phyloP scores from a whole-genome alignment of 1,139 yeast genomes.

The Meyerozyma carpophila region DNA sequence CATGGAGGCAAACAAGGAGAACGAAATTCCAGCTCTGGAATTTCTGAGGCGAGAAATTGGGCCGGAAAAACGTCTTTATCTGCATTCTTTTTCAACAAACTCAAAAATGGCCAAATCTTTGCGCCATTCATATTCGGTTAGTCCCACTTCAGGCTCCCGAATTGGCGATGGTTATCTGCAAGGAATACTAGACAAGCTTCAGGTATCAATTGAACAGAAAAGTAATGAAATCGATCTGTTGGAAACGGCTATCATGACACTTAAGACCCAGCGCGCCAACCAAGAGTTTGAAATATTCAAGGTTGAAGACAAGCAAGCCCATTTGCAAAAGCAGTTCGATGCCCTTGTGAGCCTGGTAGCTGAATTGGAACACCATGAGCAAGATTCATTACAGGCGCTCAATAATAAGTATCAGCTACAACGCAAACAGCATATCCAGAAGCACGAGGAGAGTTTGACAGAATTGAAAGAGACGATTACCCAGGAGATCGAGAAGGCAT shows the following conservation, averaged over 20 bases:
- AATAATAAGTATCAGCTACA: constrained; percentile 31
- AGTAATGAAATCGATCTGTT: constrained; percentile 16
- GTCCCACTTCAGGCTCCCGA: background rate
- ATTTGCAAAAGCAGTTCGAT: constrained; percentile 15
- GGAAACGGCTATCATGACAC: constrained; percentile 21
- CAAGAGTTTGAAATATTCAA: constrained; percentile 34
- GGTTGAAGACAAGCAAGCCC: constrained; percentile 27
- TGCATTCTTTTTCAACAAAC: background rate
- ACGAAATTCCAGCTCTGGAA: background rate
- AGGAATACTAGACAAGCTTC: background rate
- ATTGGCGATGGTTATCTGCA: background rate
- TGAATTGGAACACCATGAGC: constrained; percentile 24
- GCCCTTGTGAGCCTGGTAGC: constrained; percentile 22
- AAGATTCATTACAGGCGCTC: constrained; percentile 22
- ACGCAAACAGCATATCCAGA: constrained; percentile 26
- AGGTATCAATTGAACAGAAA: constrained; percentile 9
- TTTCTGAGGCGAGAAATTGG: background rate
- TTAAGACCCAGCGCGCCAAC: constrained; percentile 33
- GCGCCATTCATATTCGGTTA: background rate
- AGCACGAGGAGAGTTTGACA: constrained; percentile 30
- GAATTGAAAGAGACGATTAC: constrained; percentile 31
- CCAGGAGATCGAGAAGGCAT: constrained; percentile 29
- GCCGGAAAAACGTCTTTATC: background rate
- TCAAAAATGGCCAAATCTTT: background rate
- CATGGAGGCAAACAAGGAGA: background rate